Percentiles rank a stretch among this genome's conserved stretches.
Evolutionary conservation across 2,329 filamentous ascomycete species (phyloP).

Genomic region (Didymella glomerata): DNA sequence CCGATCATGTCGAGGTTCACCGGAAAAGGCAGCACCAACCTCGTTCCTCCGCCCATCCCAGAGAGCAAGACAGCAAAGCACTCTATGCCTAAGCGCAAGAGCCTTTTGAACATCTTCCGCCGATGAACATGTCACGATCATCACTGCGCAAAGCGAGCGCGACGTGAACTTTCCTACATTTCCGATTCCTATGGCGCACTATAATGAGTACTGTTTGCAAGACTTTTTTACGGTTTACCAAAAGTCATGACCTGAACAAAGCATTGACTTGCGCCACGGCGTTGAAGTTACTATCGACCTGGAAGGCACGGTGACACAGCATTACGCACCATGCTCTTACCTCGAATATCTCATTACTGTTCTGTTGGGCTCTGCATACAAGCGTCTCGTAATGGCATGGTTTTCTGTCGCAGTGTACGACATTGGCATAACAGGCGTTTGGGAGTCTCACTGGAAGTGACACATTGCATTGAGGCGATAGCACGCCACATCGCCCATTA

Average conservation of each 20-base stretch:
- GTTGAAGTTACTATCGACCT: conserved; percentile 9
- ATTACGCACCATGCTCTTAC: background rate
- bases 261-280: conserved; percentile 14
- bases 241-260: conserved; percentile 13
- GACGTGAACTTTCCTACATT: background rate
- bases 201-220: conserved; percentile 3
- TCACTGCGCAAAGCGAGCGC: conserved; percentile 3
- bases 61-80: conserved; percentile 39
- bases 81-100: conserved; percentile 58
- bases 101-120: conserved; percentile 56
- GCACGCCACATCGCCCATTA: conserved; percentile 20
- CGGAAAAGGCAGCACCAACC: conserved; percentile 30
- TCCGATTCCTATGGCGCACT: background rate
- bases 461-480: conserved; percentile 16
- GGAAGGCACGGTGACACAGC: conserved; percentile 5
- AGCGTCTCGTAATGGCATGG: background rate
- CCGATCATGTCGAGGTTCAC: conserved; percentile 33
- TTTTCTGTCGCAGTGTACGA: conserved; percentile 15
- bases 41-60: conserved; percentile 43
- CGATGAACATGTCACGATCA: conserved; percentile 25
- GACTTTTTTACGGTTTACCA: conserved; percentile 3
- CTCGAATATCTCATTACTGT: background rate
- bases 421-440: conserved; percentile 21
- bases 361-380: conserved; percentile 13
- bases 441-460: conserved; percentile 15